A percentile compares a stretch with the other conserved stretches of the same genome.
phyloP scores from a whole-genome alignment of 1,139 yeast species.

The Taphrina flavorubra region DNA sequence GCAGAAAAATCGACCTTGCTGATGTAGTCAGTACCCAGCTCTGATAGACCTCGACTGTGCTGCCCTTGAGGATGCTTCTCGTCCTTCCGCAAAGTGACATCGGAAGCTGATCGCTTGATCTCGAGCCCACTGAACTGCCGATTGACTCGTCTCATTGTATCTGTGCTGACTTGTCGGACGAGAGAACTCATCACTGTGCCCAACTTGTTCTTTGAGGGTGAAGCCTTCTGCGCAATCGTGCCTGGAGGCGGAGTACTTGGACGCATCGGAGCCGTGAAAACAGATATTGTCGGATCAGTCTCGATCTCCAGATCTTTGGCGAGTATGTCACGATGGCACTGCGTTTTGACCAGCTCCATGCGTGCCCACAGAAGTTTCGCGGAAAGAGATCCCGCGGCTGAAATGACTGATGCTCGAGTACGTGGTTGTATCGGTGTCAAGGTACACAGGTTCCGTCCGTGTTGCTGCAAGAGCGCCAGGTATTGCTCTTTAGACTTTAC shows the following conservation, averaged over 20 bases:
- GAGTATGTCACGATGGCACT: constrained; percentile 55
- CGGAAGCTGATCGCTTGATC: constrained; percentile 1
- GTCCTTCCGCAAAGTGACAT: not conserved
- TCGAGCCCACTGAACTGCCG: constrained; percentile 14
- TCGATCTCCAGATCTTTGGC: constrained; percentile 51
- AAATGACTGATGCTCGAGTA: constrained; percentile 58
- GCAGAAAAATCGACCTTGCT: constrained; percentile 10
- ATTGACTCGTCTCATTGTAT: constrained; percentile 25
- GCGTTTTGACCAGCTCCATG: constrained; percentile 58
- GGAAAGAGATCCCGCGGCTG: constrained; percentile 57
- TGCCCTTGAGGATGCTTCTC: not conserved
- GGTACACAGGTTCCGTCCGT: constrained; percentile 54
- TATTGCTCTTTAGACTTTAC: constrained; percentile 52
- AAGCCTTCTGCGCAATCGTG: not conserved
- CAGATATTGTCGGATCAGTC: constrained; percentile 42
- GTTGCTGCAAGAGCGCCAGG: constrained; percentile 53
- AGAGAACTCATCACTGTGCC: constrained; percentile 22
- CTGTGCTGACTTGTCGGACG: constrained; percentile 29
- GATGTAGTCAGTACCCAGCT: constrained; percentile 16
- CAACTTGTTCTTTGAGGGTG: constrained; percentile 32
- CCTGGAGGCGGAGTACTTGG: constrained; percentile 16
- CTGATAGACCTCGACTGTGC: constrained; percentile 3
- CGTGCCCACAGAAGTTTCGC: constrained; percentile 62
- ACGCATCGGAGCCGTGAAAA: constrained; percentile 25
- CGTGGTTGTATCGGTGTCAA: constrained; percentile 62